Base-by-base conservation (phyloP, 179 eudicot species). In the Drosera spatulata region DNA sequence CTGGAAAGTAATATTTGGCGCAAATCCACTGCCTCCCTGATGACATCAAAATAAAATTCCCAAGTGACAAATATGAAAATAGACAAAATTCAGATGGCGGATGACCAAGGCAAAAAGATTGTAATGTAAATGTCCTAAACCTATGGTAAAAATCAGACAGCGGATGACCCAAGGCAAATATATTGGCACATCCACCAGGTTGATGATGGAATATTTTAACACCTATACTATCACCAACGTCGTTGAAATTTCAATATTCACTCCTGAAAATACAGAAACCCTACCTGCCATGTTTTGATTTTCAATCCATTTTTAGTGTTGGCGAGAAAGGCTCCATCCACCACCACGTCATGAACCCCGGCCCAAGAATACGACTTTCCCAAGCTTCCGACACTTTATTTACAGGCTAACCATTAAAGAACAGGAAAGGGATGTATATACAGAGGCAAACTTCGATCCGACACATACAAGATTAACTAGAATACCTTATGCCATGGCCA, bases 271-370 rank as follows among this genome's bases (percentile, higher is more conserved):
- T 22, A 1, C 33, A 22, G 33, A 0, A 22, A 22, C 40, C 10
- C 66, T 69, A 91, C 97, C 97, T 91, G 98, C 96, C 98, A 88
- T 49, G 96, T 84, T 80, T 91, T 91, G 72, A 91, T 86, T 80
- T 96, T 75, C 13, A 85, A 67, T 50, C 98, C 98, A 69, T 88
- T 88, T 56, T 84, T 74, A 7, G 96, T 91, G 71, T 86, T 78
- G 37, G 82, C 69, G 33, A 88, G 52, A 66, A 63, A 61, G 22
- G 84, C 95, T 49, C 88, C 83, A 61, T 77, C 74, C 39, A 91
- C 81, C 47, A 59, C 57, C 52, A 91, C 74, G 62, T 88, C 80
- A n/a, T 70, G 74, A 71, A 91, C 91, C 49, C 78, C 58, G 56
- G 78, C 66, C 41, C 67, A 77, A 42, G 88, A 70, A 33, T 79